Conservation (phyloP, 2,329 filamentous ascomycete species). For the Xylariaceae sp. region DNA sequence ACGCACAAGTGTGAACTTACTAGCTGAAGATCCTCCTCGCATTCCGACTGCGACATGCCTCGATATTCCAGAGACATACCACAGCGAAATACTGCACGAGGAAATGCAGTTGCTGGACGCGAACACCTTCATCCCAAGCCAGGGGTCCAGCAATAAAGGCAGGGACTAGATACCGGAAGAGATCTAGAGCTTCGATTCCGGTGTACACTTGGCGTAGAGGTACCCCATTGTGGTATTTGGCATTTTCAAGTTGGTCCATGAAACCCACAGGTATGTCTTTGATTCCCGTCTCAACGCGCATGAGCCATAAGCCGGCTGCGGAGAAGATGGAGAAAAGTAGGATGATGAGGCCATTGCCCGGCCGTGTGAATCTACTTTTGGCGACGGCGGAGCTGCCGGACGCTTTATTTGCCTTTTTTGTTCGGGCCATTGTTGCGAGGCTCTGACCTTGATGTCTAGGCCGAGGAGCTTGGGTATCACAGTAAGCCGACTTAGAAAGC, state of each 20-base stretch:
- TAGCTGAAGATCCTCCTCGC: conserved; percentile 22
- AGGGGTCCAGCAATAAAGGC: conserved; percentile 25
- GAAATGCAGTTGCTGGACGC: conserved; percentile 27
- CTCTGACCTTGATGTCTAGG: background rate
- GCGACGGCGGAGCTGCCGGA: background rate
- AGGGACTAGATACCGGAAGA: conserved; percentile 19
- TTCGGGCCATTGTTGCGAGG: conserved; percentile 6
- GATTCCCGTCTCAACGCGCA: conserved; percentile 22
- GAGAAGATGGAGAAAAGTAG: conserved; percentile 13
- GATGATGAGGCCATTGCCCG: conserved; percentile 18
- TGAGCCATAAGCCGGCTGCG: conserved; percentile 15
- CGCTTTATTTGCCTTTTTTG: conserved; percentile 3
- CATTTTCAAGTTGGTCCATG: conserved; percentile 14
- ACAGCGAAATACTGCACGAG: conserved; percentile 25
- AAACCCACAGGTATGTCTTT: conserved; percentile 21
- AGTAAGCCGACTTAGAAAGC: background rate
- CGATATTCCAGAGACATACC: conserved; percentile 24
- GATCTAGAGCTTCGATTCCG: conserved; percentile 19
- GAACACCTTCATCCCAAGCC: conserved; percentile 22
- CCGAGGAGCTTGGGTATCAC: too few relatives aligned
- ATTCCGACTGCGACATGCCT: conserved; percentile 22
- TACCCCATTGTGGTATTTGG: conserved; percentile 18
- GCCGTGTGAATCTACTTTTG: conserved; percentile 15
- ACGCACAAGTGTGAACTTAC: conserved; percentile 15
- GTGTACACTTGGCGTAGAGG: conserved; percentile 23